phyloP scores from a whole-genome alignment of 768 basidiomycete genomes.

The Podaxis carcinomalis region DNA sequence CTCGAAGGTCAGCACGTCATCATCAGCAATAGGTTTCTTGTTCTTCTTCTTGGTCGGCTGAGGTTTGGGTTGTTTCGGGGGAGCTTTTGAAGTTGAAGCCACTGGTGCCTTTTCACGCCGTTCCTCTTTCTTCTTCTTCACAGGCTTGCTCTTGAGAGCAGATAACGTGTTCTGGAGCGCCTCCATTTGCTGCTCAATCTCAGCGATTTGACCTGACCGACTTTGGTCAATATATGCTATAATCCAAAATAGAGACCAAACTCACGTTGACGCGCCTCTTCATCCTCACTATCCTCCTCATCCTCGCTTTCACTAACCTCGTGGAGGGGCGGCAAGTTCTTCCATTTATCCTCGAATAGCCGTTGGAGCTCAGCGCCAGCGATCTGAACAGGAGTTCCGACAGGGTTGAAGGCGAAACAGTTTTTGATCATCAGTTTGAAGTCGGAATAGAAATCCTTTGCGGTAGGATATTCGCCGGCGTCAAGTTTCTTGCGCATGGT shows the following conservation, averaged over 20 bases:
- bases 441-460: conserved; percentile 81
- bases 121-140: conserved; percentile 68
- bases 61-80: conserved; percentile 44
- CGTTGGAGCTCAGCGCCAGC: conserved; percentile 84
- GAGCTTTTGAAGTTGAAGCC: conserved; percentile 62
- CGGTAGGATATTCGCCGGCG: conserved; percentile 67
- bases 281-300: conserved; percentile 52
- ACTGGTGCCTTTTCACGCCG: conserved; percentile 49
- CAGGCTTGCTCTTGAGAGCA: conserved; percentile 44
- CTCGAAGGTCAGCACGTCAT: conserved; percentile 85
- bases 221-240: conserved; percentile 18
- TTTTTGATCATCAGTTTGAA: conserved; percentile 95
- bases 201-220: conserved; percentile 59
- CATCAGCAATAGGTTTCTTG: conserved; percentile 68
- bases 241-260: conserved; percentile 16
- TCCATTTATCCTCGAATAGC: conserved; percentile 93
- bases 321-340: conserved; percentile 59
- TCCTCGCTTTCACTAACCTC: conserved; percentile 60
- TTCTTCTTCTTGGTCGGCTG: conserved; percentile 51
- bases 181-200: conserved; percentile 81
- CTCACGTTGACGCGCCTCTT: conserved; percentile 68
- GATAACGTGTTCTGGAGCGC: conserved; percentile 68
- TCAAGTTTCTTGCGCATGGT: conserved; percentile 89
- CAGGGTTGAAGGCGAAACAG: conserved; percentile 89
- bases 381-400: conserved; percentile 80